A percentile compares a stretch with the other conserved stretches of the same genome.
phyloP scores from a whole-genome alignment of 257 asterid species.

The Ophiorrhiza pumila region DNA sequence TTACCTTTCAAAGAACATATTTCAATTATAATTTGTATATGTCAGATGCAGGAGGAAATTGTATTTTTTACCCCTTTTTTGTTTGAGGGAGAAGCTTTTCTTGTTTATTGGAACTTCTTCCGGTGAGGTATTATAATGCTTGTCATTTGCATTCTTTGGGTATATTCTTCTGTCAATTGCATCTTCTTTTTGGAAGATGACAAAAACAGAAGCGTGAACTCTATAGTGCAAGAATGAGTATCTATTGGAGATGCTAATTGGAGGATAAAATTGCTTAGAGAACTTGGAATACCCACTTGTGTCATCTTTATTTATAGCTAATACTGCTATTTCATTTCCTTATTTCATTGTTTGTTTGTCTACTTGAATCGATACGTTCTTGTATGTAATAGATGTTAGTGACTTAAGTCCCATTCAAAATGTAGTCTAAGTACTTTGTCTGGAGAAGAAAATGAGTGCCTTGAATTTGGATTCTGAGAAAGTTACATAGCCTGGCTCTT shows the following conservation, averaged over 20 bases:
- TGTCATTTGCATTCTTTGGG: neutral
- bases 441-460: neutral
- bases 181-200: neutral
- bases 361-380: too few relatives aligned
- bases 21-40: neutral
- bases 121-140: neutral
- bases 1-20: too few relatives aligned
- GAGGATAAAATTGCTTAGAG: neutral
- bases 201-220: neutral
- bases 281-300: neutral
- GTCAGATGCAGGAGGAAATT: neutral
- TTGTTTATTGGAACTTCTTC: neutral
- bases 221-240: neutral
- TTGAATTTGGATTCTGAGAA: neutral
- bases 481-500: neutral
- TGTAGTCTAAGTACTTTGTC: neutral
- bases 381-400: neutral
- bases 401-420: neutral
- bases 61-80: too few relatives aligned
- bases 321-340: neutral
- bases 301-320: neutral
- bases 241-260: neutral
- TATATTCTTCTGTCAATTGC: neutral
- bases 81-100: neutral
- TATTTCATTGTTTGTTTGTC: neutral